Conservation (phyloP, 805 yeast genomes). For the Hanseniaspora valbyensis region DNA sequence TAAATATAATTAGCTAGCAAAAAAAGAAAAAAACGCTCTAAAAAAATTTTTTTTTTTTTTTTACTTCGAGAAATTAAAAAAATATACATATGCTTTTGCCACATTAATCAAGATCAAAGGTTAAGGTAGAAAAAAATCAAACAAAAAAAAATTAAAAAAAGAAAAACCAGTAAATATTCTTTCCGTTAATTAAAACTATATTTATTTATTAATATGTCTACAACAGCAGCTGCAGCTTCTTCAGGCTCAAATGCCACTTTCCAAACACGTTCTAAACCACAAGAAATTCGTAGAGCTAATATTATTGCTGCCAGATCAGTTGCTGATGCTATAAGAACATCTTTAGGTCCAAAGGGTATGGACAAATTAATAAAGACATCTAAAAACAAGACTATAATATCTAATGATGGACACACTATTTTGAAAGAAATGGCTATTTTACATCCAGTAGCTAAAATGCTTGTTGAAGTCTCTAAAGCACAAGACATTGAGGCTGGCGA, state of each 20-base stretch:
- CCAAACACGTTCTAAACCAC: constrained; percentile 88
- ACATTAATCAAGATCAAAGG: neutral
- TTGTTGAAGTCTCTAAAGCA: constrained; percentile 93
- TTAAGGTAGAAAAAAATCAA: neutral
- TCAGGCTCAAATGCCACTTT: constrained; percentile 73
- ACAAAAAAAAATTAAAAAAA: too few relatives aligned
- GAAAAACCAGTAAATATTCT: neutral
- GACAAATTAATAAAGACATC: constrained; percentile 97
- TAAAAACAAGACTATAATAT: constrained; percentile 81
- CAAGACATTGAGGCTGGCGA: constrained; percentile 99
- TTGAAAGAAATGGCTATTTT: constrained; percentile 94
- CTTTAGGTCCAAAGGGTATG: constrained; percentile 98
- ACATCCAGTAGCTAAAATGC: constrained; percentile 97
- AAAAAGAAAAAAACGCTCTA: too few relatives aligned
- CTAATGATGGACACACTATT: constrained; percentile 97
- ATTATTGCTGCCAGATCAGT: constrained; percentile 90
- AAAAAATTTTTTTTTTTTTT: neutral
- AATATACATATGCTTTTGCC: neutral
- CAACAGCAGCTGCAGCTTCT: constrained; percentile 20
- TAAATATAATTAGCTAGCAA: too few relatives aligned
- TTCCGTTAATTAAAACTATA: neutral
- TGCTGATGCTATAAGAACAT: constrained; percentile 88
- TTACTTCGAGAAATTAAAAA: neutral
- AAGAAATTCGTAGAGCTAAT: constrained; percentile 80
- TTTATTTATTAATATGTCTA: constrained; percentile 20